Evolutionary conservation across 2,329 filamentous ascomycete genomes (phyloP).

Genomic region (Lasiodiplodia gonubiensis): DNA sequence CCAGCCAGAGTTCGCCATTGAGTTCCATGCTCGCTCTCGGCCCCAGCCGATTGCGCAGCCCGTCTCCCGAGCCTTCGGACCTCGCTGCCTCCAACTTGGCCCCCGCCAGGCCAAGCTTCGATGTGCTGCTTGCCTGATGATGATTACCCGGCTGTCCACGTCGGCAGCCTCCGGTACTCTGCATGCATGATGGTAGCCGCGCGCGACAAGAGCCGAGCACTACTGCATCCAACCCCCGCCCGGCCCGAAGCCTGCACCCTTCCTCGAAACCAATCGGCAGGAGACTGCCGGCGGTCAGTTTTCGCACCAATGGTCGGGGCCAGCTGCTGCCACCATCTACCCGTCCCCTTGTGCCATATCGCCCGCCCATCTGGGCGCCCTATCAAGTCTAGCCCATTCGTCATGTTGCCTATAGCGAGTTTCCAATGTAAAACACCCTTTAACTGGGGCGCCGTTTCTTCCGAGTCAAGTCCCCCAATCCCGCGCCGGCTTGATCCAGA

Average conservation of each 20-base stretch:
- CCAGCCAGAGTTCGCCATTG: background rate
- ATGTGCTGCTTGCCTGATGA: background rate
- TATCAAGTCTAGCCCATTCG: slow-evolving; percentile 16
- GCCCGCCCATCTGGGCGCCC: background rate
- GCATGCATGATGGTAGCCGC: background rate
- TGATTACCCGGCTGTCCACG: background rate
- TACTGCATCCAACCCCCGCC: background rate
- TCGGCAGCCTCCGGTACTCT: background rate
- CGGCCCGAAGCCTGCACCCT: background rate
- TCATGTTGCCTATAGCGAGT: slow-evolving; percentile 20
- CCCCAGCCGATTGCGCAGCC: slow-evolving; percentile 14
- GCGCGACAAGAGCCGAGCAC: slow-evolving; percentile 13
- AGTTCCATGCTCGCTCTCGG: background rate
- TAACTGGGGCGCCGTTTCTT: too few relatives aligned
- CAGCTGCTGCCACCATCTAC: background rate
- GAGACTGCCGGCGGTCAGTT: background rate
- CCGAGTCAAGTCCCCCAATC: background rate
- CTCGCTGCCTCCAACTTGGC: background rate
- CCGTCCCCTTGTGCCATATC: background rate
- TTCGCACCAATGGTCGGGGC: slow-evolving; percentile 19
- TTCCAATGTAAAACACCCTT: slow-evolving; percentile 12
- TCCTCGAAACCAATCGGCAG: background rate
- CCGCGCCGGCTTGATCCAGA: background rate
- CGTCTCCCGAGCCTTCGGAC: background rate
- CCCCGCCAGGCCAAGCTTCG: slow-evolving; percentile 1